Percentiles rank a stretch among this genome's conserved stretches.
Evolutionary conservation across 1,284 basidiomycete genomes (phyloP).

Genomic region (Meira nashicola): DNA sequence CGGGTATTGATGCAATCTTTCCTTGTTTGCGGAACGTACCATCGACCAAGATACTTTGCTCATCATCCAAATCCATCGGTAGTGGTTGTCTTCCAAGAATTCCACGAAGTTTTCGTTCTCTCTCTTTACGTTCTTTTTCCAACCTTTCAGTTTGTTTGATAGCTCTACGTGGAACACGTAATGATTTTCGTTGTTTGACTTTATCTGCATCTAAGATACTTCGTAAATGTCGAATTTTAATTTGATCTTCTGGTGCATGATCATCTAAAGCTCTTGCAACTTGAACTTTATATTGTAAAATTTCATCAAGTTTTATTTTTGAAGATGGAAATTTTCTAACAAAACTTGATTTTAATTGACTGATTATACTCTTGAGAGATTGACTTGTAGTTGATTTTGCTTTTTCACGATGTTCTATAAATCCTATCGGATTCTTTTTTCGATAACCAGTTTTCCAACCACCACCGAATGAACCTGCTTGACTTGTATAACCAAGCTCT

Average conservation of each 20-base stretch:
- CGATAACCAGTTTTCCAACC: neutral
- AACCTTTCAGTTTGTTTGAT: slow-evolving; percentile 29
- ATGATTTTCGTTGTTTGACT: neutral
- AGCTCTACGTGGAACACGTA: neutral
- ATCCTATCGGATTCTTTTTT: slow-evolving; percentile 1
- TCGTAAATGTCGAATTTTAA: neutral
- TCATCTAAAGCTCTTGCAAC: neutral
- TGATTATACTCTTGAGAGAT: neutral
- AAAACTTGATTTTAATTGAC: neutral
- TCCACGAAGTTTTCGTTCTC: slow-evolving; percentile 22
- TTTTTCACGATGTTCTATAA: neutral
- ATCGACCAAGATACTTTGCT: slow-evolving; percentile 28
- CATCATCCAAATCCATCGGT: slow-evolving; percentile 24
- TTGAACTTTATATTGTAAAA: neutral
- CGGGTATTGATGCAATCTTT: slow-evolving; percentile 40
- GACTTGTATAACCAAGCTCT: neutral
- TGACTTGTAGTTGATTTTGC: neutral
- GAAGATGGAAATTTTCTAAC: neutral
- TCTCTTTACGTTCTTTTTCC: slow-evolving; percentile 16
- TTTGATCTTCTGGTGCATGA: neutral
- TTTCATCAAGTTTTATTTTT: neutral
- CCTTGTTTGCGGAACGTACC: slow-evolving; percentile 25
- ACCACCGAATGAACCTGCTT: neutral
- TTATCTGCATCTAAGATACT: neutral
- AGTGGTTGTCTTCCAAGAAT: slow-evolving; percentile 34